Evolutionary conservation across 1,284 basidiomycete genomes (phyloP).

Genomic region (Peniophora sp.): DNA sequence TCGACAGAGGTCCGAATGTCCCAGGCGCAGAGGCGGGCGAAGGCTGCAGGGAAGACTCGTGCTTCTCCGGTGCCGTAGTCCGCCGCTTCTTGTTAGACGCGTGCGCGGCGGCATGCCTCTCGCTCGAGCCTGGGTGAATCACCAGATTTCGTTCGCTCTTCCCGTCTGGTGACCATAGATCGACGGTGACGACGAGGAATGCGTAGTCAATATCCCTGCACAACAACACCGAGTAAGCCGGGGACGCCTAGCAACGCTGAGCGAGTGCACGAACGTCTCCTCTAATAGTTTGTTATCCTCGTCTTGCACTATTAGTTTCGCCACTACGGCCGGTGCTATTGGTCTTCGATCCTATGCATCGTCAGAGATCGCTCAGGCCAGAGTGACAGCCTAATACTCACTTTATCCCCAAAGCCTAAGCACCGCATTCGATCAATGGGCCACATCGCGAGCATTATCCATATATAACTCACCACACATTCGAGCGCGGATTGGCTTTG

Average conservation of each 20-base stretch:
- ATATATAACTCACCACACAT: constrained; percentile 54
- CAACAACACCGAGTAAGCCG: constrained; percentile 4
- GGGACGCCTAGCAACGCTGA: constrained; percentile 3
- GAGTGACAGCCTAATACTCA: constrained; percentile 24
- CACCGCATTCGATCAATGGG: background rate
- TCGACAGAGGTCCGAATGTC: background rate
- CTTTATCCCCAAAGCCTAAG: constrained; percentile 84
- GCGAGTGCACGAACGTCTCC: constrained; percentile 54
- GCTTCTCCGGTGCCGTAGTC: constrained; percentile 7
- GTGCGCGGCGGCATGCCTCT: constrained; percentile 56
- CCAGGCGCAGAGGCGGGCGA: background rate
- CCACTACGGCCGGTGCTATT: constrained; percentile 83
- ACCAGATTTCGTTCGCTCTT: constrained; percentile 81
- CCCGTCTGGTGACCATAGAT: constrained; percentile 80
- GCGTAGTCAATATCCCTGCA: constrained; percentile 75
- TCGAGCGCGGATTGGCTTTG: constrained; percentile 77
- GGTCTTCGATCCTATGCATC: constrained; percentile 74
- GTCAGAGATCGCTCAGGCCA: constrained; percentile 6
- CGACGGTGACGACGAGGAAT: constrained; percentile 83
- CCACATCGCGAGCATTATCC: background rate
- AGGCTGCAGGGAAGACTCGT: background rate
- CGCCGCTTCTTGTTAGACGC: constrained; percentile 43
- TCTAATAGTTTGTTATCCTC: constrained; percentile 66
- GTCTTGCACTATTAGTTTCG: constrained; percentile 65
- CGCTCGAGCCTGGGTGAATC: constrained; percentile 71